Base-by-base conservation (phyloP, 108 stramenopile genomes). In the Asterionellopsis glacialis region DNA sequence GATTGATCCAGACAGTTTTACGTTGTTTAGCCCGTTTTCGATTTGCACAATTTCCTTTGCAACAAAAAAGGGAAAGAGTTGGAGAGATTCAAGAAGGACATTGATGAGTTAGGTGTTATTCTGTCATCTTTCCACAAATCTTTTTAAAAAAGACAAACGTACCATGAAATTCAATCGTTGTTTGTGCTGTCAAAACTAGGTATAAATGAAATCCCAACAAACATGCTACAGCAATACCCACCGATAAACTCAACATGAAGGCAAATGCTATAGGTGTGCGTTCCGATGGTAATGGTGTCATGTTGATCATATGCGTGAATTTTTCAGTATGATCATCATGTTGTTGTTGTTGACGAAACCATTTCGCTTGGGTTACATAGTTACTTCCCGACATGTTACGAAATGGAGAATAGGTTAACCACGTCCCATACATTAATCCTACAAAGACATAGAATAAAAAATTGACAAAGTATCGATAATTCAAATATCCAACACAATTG, bases 391-490 rank as follows among this genome's bases (percentile, higher is more conserved):
- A 44, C 45, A 82, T 48, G 28, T 73, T 69, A 54, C 68, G 26
- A 63, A 94, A 91, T 43, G 88, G 82, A 45, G 66, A 63, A 27
- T 59, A 79, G 48, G 68, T 72, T n/a, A 94, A 57, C 16, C 55
- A 26, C 9, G 76, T 55, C 15, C 87, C 93, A 57, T 94, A 94
- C 14, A 76, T 63, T 81, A 91, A 79, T n/a, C 67, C 87, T 11
- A 74, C 55, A 14, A 61, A 65, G 10, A 88, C 84, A 61, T 73
- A 91, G 39, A 83, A 68, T n/a, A 94, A 54, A 63, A 99, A 99
- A 67, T 89, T 93, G 38, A 94, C 66, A 72, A 99, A 99, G 71
- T 96, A 99, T 55, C 97, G 77, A 68, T 98, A 98, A 63, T 99
- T 99, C 69, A 92, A 94, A 65, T 94, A 97, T 40, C 97, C 98